Evolutionary conservation across 495 filamentous ascomycete species (phyloP), one percentile per base, ranked within the genome.

Genomic region (Beverwykella pulmonaria): DNA sequence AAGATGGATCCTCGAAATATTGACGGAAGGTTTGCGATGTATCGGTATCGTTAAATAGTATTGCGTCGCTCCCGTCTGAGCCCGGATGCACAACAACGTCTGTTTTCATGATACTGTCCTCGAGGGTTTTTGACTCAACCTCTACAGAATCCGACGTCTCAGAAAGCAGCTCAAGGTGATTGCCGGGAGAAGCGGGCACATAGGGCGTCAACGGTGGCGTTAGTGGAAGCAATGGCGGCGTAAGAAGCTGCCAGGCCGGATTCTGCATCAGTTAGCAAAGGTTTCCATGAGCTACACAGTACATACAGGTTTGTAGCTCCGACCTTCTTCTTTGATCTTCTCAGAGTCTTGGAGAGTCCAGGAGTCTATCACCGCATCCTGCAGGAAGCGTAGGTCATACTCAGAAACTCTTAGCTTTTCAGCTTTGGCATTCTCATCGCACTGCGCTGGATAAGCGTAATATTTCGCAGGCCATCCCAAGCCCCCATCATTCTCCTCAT

Each of bases 141-240:
- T 77, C 74, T 10, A 82, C 72, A 12, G 80, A 75, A 34, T 80
- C 81, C 41, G 72, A 77, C 1, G 72, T 71, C 59, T 85, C 81
- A n/a, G 84, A 84, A 0, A 82, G 75, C 6, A 83, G 63, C 4
- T 86, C 82, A n/a, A 89, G 47, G 59, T 80, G 72, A 60, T 79
- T 84, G 5, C 52, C 74, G 10, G 77, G 74, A 3, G 79, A 79
- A 9, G 81, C 79, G 9, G 84, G 81, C 27, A 83, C 59, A 48
- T 79, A 86, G 34, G 78, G 77, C 20, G 75, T 72, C 14, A 67
- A 41, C 1, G 78, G 53, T 9, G 77, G 78, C 5, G 74, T 67
- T 19, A 75, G 54, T 1, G 87, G 86, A 41, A 85, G 81, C 12
- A 90, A 73, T 14, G 85, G 87, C 29, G 87, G 88, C 12, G 87